These are phyloP conservation scores for Pyrenopolyporus hunteri DNA, from an alignment of 495 filamentous ascomycete genomes.

Conservation along the genomic window DNA sequence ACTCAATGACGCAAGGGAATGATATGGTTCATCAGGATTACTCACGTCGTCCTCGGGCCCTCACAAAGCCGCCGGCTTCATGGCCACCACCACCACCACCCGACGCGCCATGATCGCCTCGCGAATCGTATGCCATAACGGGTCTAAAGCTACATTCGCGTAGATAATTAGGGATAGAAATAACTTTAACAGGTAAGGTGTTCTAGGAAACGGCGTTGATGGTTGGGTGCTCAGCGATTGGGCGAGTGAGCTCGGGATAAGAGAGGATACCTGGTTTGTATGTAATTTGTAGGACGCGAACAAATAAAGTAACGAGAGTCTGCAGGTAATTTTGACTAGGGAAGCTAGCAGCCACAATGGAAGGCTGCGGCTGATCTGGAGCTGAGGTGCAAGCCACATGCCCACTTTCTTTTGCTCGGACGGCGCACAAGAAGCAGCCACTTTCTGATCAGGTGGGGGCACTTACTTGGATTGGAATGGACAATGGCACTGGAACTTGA, in stretches of 20 bases:
- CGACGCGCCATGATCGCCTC: conserved; percentile 46
- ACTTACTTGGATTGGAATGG: too few relatives aligned
- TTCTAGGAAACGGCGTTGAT: background rate
- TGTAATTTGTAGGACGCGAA: background rate
- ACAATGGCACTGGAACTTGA: too few relatives aligned
- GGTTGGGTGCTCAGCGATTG: conserved; percentile 11
- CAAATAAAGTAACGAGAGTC: conserved; percentile 14
- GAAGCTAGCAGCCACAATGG: conserved; percentile 14
- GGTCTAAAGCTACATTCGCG: conserved; percentile 16
- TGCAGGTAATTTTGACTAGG: conserved; percentile 23
- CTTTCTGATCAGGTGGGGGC: too few relatives aligned
- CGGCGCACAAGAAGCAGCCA: background rate
- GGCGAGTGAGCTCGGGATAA: conserved; percentile 18
- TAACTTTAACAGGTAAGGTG: background rate
- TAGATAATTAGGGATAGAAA: background rate
- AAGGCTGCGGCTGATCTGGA: conserved; percentile 24
- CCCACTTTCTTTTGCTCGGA: background rate
- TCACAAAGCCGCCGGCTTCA: conserved; percentile 45
- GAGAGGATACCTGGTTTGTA: background rate
- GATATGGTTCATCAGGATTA: conserved; percentile 17
- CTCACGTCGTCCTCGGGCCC: conserved; percentile 54
- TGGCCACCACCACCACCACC: conserved; percentile 48
- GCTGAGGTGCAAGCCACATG: conserved; percentile 13
- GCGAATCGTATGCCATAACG: conserved; percentile 53
- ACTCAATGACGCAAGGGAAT: background rate